Base-by-base conservation (phyloP, 768 basidiomycete species). In the Gelatoporia subvermispora region DNA sequence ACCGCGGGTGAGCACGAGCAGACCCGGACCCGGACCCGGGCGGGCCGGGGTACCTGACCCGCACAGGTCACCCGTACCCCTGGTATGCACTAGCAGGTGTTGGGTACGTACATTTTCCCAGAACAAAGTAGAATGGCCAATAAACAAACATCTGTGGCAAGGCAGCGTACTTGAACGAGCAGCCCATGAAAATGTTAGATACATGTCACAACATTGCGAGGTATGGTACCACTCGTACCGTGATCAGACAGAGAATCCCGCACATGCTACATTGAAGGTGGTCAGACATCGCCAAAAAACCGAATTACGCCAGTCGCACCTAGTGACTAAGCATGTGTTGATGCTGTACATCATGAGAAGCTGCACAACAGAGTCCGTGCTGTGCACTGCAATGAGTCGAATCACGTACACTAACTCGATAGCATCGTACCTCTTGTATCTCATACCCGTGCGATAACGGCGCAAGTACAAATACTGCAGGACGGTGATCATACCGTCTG, bases 91-190 rank as follows among this genome's bases (percentile, higher is more conserved):
- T n/a, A n/a, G n/a, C n/a, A n/a, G n/a, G n/a, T n/a, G n/a, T n/a
- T n/a, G n/a, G n/a, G n/a, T n/a, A n/a, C n/a, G n/a, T n/a, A 57
- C 56, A 41, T 23, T 57, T 57, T 45, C 56, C 54, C 20, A 52
- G 48, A 4, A 51, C 42, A 39, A 57, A 57, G 48, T 54, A 57
- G 43, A 54, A 57, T 4, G 48, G 47, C 17, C 49, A 52, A 40
- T 54, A 57, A 41, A 54, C 35, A 41, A 54, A 57, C 41, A 43
- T 47, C 20, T 43, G 13, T 8, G 52, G 50, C 28, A 38, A 23
- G n/a, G 34, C 24, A 1, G 52, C 41, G 45, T 49, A 57, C 56
- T 56, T 35, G 28, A 10, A 36, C 25, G 13, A 16, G 25, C 8
- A 23, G n/a, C n/a, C n/a, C n/a, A n/a, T n/a, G n/a, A n/a, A n/a